Base-by-base conservation (phyloP, 768 basidiomycete species). In the Pleurotus tuber-regium region DNA sequence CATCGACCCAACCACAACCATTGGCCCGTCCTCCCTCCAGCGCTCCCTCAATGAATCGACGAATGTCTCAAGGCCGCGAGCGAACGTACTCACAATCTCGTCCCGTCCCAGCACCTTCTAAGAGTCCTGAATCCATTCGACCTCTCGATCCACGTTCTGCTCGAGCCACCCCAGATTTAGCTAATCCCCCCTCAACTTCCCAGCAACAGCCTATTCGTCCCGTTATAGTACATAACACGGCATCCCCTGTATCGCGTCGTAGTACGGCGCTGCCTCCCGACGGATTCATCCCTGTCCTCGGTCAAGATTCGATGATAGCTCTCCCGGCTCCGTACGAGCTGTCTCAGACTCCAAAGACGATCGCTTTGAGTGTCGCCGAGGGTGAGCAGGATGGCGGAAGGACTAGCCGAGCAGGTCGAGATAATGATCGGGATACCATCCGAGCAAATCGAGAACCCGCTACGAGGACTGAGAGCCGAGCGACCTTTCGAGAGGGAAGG, bases 271-370 rank as follows among this genome's bases (percentile, higher is more conserved):
- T 82, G 12, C 85, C 82, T 10, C 81, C 75, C 0, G 86, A 88
- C 40, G 81, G 80, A 3, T 84, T 75, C 53, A 86, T 89, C 50
- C 86, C 86, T 1, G 63, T 69, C 8, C 62, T 70, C 2, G 84
- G 76, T 56, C 65, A 67, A 2, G 82, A 84, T 51, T 69, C 70
- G 39, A 63, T 75, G 16, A 81, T 86, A 35, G 75, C 75, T 14
- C 64, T 89, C 0, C 86, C 85, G 4, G 79, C 86, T 16, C 80
- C 86, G 1, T 78, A 80, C 60, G 84, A 83, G 56, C 68, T 88
- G 38, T 62, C 63, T 8, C 74, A 73, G 18, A 67, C 67, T 14
- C 70, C 75, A 48, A 47, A 26, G 21, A 47, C 46, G 16, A 14
- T 47, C 2, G 30, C 46, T 1, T 14, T 19, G 46, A 47, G 46